Evolutionary conservation across 192 early-diverging fungal species (phyloP).

Genomic region (Physocladia obscura): DNA sequence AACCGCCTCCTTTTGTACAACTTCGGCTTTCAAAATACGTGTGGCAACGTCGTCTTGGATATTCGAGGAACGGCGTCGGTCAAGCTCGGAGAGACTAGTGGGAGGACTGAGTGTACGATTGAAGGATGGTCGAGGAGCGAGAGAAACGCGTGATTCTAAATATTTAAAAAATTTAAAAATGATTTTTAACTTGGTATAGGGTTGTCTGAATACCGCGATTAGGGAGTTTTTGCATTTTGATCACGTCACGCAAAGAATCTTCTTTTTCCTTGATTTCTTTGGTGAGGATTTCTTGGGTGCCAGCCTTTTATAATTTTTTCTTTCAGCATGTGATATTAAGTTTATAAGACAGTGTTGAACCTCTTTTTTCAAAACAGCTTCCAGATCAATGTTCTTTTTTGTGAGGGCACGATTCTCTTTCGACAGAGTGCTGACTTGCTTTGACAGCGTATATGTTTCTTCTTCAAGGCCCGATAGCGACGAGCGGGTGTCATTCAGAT

Average conservation of each 20-base stretch:
- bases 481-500: background rate
- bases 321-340: background rate
- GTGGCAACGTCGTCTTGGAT: background rate
- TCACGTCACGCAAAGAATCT: background rate
- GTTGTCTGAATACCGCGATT: no score
- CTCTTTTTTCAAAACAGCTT: background rate
- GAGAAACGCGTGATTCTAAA: background rate
- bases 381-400: background rate
- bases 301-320: background rate
- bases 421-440: background rate
- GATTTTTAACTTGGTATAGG: no score
- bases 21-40: background rate
- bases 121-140: background rate
- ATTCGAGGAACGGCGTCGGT: background rate
- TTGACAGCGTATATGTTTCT: background rate
- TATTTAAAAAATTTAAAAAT: no score
- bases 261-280: background rate
- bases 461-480: background rate
- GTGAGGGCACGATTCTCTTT: background rate
- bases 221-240: background rate
- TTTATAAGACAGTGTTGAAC: background rate
- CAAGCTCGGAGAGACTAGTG: background rate
- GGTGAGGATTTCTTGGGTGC: background rate
- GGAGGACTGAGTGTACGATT: background rate
- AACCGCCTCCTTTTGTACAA: background rate